Percentiles rank a stretch among this genome's conserved stretches.
Evolutionary conservation across 768 basidiomycete species (phyloP).

Genomic region (Hemileccinum impolitum): DNA sequence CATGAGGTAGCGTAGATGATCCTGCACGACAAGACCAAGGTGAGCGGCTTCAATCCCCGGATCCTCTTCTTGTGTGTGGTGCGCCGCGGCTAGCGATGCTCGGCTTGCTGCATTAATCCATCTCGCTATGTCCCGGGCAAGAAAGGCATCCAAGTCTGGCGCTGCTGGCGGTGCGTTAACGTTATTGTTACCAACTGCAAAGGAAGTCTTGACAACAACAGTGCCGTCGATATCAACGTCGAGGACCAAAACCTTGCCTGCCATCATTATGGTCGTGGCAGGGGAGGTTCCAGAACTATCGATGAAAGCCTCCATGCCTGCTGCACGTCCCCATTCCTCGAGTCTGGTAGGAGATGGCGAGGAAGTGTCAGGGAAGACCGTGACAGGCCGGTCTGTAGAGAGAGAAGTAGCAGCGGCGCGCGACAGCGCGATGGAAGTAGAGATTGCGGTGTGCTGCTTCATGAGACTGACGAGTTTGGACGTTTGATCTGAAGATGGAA

Average conservation of each 20-base stretch:
- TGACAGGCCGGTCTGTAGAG: constrained; percentile 15
- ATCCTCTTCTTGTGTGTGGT: constrained; percentile 42
- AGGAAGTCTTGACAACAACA: constrained; percentile 67
- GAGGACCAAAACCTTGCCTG: constrained; percentile 76
- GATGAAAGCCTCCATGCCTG: constrained; percentile 73
- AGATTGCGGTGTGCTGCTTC: constrained; percentile 56
- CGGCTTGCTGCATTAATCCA: constrained; percentile 50
- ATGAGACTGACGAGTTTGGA: constrained; percentile 67
- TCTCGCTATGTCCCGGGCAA: constrained; percentile 50
- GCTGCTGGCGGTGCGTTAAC: constrained; percentile 44
- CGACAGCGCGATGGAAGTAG: constrained; percentile 26
- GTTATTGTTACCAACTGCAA: constrained; percentile 51
- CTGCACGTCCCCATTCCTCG: constrained; percentile 57
- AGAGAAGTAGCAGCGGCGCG: constrained; percentile 21
- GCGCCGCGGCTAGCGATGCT: constrained; percentile 17
- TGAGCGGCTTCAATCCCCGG: constrained; percentile 47
- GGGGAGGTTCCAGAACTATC: constrained; percentile 47
- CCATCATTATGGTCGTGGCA: constrained; percentile 57
- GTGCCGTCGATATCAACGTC: constrained; percentile 60
- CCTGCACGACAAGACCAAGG: constrained; percentile 45
- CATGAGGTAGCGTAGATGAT: constrained; percentile 66
- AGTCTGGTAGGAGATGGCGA: constrained; percentile 38
- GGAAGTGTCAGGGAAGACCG: constrained; percentile 29
- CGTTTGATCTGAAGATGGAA: constrained; percentile 51
- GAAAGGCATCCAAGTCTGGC: constrained; percentile 55